Evolutionary conservation across 768 basidiomycete species (phyloP), one percentile per base, ranked within the genome.

Genomic region (Filobasidium floriforme): DNA sequence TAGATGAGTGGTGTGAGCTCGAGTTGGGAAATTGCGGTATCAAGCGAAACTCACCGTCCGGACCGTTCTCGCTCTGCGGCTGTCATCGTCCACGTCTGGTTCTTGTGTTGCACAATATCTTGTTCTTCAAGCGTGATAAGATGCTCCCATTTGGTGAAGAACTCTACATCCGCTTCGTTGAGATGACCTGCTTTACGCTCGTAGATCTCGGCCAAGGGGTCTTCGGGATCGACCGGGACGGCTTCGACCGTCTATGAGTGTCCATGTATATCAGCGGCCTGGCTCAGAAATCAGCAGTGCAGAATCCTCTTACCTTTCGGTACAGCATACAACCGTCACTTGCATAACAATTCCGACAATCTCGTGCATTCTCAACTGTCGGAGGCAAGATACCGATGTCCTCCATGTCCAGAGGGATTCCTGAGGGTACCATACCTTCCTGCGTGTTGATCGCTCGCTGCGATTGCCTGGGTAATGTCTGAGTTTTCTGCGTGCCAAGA

Each of bases 261-360:
- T 15, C 28, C 11, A 19, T 52, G 12, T 60, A 64, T 60, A 49
- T 61, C 28, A 52, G 61, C 24, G 14, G 41, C 26, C 44, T 19
- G 26, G 22, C 5, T 24, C 55, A 0, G n/a, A 26, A 43, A 37
- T 26, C 32, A 9, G 26, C 59, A n/a, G 44, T 18, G 52, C 40
- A 10, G 22, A n/a, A 24, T 43, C 55, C 59, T 71, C 80, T 37
- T 67, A 87, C 90, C 83, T 88, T 89, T 52, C 94, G 88, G 80
- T 92, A 98, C 12, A 99, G 82, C 88, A 97, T 92, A 77, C 96
- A 98, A 1, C 86, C 83, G 72, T 99, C 90, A 7, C 89, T 79
- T 0, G 84, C 82, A 74, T 87, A 97, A 73, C 96, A 98, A 59
- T 81, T 84, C 74, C 86, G 85, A 77, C 96, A 99, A 12, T 83